Conservation (phyloP, 805 yeast genomes). For the Metschnikowia lunata region DNA sequence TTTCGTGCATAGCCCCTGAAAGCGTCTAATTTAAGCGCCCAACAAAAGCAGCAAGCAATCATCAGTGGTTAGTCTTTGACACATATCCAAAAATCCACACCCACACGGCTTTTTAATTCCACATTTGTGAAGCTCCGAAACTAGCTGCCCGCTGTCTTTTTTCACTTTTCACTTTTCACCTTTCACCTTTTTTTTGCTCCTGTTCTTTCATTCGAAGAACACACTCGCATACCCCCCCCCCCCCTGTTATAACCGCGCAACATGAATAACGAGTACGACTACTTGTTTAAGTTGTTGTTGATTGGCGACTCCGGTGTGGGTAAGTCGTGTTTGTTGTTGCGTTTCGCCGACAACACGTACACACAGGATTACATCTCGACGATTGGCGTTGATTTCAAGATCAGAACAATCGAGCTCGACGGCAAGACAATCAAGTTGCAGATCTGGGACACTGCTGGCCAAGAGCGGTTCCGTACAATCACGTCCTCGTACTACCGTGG, state of each 20-base stretch:
- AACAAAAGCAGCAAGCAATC: no score
- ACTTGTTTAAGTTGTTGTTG: constrained; percentile 86
- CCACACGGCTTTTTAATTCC: background rate
- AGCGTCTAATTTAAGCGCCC: no score
- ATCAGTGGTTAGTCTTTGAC: no score
- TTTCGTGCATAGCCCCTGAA: no score
- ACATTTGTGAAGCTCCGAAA: no score
- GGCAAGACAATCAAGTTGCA: constrained; percentile 97
- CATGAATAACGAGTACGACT: constrained; percentile 96
- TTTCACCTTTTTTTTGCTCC: no score
- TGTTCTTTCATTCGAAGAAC: no score
- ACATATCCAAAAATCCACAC: background rate
- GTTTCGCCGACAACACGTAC: constrained; percentile 97
- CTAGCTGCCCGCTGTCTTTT: no score
- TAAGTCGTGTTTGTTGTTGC: constrained; percentile 86
- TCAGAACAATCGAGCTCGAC: constrained; percentile 86
- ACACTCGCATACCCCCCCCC: background rate
- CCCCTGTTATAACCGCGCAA: background rate
- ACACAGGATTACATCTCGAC: constrained; percentile 96
- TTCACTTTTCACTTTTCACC: no score
- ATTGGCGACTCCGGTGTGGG: constrained; percentile 99
- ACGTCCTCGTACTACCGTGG: constrained; percentile 97
- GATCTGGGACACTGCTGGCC: constrained; percentile 99
- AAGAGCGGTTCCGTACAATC: constrained; percentile 96
- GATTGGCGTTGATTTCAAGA: constrained; percentile 94